Base-by-base conservation (phyloP, 768 basidiomycete genomes). In the Boletus fagicola region DNA sequence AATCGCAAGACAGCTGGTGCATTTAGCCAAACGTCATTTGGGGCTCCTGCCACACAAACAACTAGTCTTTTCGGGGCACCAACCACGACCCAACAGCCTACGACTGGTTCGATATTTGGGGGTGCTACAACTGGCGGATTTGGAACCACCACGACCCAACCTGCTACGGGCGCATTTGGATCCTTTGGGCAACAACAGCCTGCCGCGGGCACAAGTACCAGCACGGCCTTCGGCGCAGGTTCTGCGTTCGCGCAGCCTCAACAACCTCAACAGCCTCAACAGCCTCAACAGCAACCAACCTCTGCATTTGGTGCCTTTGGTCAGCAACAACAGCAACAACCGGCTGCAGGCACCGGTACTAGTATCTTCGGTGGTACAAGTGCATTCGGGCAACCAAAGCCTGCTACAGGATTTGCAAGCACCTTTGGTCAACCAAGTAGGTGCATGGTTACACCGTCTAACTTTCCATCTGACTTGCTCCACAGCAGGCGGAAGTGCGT, bases 1-100 rank as follows among this genome's bases (percentile, higher is more conserved):
- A 83, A 82, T 49, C 82, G 89, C 18, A 92, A 92, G 73, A 84
- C 86, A 13, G 86, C 85, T 12, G 74, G 76, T 56, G 79, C 81
- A 44, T 92, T 90, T 69, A 82, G 81, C 22, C 79, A 79, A 71
- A 65, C 80, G 11, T 62, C 71, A 11, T 72, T 65, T 44, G 62
- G 56, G 30, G 58, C 63, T n/a, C 61, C 70, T 20, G 22, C 63
- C 20, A n/a, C 71, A 4, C 71, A 72, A 60, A 22, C 70, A 36
- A 51, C 65, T 15, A 50, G 26, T 47, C 57, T 66, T 22, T 72
- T 72, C 20, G 71, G 72, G n/a, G 60, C 69, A 12, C 54, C 66
- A 30, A 15, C 65, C 12, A 44, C 70, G 8, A 64, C 68, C 2
- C 69, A 70, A 36, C 72, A 71, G 39, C 64, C 71, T n/a, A 28